Evolutionary conservation across 768 basidiomycete species (phyloP).

Genomic region (Tremella yokohamensis): DNA sequence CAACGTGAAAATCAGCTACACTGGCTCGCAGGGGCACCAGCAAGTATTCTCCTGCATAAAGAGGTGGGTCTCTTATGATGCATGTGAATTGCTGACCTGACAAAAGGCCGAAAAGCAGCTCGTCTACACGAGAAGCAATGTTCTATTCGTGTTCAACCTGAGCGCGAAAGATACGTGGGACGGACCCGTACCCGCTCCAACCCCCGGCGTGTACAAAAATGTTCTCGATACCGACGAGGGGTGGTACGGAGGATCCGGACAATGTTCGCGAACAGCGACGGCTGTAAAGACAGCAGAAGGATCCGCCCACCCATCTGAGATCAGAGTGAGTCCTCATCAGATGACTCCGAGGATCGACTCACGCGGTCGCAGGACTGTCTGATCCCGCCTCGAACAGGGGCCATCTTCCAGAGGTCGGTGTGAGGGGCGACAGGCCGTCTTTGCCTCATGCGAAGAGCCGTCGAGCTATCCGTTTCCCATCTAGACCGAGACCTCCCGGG

Average conservation of each 20-base stretch:
- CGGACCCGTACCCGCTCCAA: conserved; percentile 1
- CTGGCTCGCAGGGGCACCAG: background rate
- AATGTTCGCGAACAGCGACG: background rate
- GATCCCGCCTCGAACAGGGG: background rate
- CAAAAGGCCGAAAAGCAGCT: conserved; percentile 1
- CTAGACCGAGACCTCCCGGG: conserved; percentile 17
- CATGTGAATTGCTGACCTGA: background rate
- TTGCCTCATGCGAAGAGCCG: conserved; percentile 29
- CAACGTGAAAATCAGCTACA: background rate
- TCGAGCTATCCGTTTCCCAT: conserved; percentile 20
- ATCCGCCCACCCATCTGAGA: background rate
- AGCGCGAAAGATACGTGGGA: background rate
- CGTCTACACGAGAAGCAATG: background rate
- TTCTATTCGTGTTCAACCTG: background rate
- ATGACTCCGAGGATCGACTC: background rate
- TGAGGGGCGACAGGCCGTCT: no score
- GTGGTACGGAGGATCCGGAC: conserved; percentile 3
- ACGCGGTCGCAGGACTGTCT: background rate
- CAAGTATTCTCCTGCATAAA: background rate
- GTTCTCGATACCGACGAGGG: conserved; percentile 1
- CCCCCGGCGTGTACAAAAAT: background rate
- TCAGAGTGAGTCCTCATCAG: background rate
- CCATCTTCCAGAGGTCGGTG: background rate
- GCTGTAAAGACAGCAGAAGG: background rate
- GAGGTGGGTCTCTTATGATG: background rate